Percentiles rank a stretch among this genome's conserved stretches.
Conservation (phyloP, 2,329 filamentous ascomycete genomes). For the Lachnellula arida region DNA sequence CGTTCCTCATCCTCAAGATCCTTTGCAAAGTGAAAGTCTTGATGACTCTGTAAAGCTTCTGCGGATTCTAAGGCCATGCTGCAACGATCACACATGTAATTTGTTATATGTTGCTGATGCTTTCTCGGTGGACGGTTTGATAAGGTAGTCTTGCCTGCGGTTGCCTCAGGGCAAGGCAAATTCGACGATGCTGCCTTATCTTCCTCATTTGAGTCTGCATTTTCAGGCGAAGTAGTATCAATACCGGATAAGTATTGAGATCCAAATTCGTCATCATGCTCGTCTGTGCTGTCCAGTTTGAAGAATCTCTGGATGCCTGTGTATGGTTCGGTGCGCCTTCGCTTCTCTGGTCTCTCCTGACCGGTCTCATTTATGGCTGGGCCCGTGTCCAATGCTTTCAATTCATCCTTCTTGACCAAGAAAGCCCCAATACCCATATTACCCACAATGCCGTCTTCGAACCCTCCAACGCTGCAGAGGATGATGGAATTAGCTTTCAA, state of each 20-base stretch:
- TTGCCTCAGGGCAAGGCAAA: slow-evolving; percentile 27
- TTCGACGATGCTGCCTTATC: slow-evolving; percentile 10
- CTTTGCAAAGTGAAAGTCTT: slow-evolving; percentile 93
- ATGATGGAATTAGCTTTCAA: background rate
- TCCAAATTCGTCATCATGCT: slow-evolving; percentile 29
- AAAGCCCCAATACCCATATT: slow-evolving; percentile 86
- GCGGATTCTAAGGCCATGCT: slow-evolving; percentile 51
- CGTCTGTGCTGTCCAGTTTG: slow-evolving; percentile 24
- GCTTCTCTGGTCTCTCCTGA: slow-evolving; percentile 29
- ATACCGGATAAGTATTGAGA: slow-evolving; percentile 19
- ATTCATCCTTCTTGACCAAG: slow-evolving; percentile 70
- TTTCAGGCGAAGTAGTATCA: slow-evolving; percentile 13
- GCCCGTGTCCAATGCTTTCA: slow-evolving; percentile 44
- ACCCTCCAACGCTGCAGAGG: slow-evolving; percentile 64
- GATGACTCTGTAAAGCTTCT: slow-evolving; percentile 66
- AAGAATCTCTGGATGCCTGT: slow-evolving; percentile 31
- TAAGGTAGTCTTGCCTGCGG: slow-evolving; percentile 17
- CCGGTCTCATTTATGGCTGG: slow-evolving; percentile 17
- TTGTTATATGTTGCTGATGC: slow-evolving; percentile 34
- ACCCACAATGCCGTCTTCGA: slow-evolving; percentile 79
- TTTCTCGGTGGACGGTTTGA: slow-evolving; percentile 24
- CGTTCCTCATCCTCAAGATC: slow-evolving; percentile 60
- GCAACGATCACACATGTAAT: slow-evolving; percentile 60
- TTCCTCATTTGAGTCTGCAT: slow-evolving; percentile 4
- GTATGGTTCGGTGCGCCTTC: slow-evolving; percentile 25